Conservation (phyloP, 805 yeast species). For the Saturnispora ahearnii region DNA sequence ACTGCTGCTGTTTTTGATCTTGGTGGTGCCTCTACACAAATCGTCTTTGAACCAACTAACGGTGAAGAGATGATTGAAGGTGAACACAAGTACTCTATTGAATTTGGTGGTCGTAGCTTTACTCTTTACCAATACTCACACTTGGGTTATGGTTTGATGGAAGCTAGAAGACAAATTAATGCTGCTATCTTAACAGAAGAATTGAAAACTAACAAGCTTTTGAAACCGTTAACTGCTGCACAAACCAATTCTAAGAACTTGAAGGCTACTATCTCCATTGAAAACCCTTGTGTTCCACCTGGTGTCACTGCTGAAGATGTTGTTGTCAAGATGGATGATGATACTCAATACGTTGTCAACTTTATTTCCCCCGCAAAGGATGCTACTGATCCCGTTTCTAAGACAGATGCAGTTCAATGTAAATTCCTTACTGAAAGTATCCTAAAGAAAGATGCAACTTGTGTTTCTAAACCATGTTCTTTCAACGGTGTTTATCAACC, state of each 20-base stretch:
- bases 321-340: slow-evolving; percentile 44
- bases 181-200: slow-evolving; percentile 40
- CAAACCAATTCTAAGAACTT: slow-evolving; percentile 33
- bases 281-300: slow-evolving; percentile 87
- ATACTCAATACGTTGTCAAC: slow-evolving; percentile 25
- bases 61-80: slow-evolving; percentile 62
- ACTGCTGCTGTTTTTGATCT: slow-evolving; percentile 97
- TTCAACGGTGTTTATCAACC: slow-evolving; percentile 98
- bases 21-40: slow-evolving; percentile 98
- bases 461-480: slow-evolving; percentile 76
- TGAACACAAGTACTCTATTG: slow-evolving; percentile 74
- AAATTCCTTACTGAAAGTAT: slow-evolving; percentile 73
- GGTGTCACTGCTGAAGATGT: slow-evolving; percentile 52
- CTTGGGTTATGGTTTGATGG: slow-evolving; percentile 91
- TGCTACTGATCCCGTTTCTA: slow-evolving; percentile 23
- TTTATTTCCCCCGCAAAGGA: slow-evolving; percentile 25
- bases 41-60: slow-evolving; percentile 86
- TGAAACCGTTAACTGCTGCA: slow-evolving; percentile 22
- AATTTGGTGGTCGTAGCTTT: slow-evolving; percentile 76
- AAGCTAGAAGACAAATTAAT: slow-evolving; percentile 82
- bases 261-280: slow-evolving; percentile 38
- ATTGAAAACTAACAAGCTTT: slow-evolving; percentile 20
- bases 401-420: slow-evolving; percentile 73
- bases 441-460: slow-evolving; percentile 73
- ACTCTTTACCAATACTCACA: slow-evolving; percentile 88